Evolutionary conservation across 2,329 filamentous ascomycete genomes (phyloP).

Genomic region (Plenodomus lindquistii): DNA sequence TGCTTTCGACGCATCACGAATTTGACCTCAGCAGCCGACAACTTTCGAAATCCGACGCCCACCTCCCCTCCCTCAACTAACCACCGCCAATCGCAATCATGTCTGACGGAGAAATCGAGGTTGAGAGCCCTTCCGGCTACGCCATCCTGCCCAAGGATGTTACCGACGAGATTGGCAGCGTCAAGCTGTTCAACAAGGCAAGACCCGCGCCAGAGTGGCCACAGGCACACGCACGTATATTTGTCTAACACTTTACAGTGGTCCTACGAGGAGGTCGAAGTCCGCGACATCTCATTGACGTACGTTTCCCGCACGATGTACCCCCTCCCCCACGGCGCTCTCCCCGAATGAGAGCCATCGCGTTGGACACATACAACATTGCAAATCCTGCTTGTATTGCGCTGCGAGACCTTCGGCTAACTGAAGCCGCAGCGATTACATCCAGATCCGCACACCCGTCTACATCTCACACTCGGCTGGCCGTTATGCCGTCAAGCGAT

Average conservation of each 20-base stretch:
- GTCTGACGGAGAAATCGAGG: conserved; percentile 97
- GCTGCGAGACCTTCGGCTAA: conserved; percentile 38
- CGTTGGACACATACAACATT: conserved; percentile 7
- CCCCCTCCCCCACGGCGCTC: conserved; percentile 10
- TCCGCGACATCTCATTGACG: conserved; percentile 99
- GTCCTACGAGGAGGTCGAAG: conserved; percentile 98
- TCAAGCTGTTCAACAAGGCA: conserved; percentile 93
- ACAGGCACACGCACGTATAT: conserved; percentile 5
- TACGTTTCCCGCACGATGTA: conserved; percentile 59
- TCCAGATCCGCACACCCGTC: conserved; percentile 98
- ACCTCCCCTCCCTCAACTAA: conserved; percentile 21
- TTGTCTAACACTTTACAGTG: conserved; percentile 54
- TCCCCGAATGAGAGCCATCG: background rate
- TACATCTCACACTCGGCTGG: conserved; percentile 99
- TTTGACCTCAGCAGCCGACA: conserved; percentile 28
- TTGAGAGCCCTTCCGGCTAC: conserved; percentile 75
- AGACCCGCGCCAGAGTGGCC: conserved; percentile 10
- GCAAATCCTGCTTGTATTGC: conserved; percentile 15
- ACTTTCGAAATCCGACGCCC: conserved; percentile 34
- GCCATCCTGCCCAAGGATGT: conserved; percentile 92
- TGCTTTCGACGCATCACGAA: conserved; percentile 15
- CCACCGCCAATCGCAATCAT: conserved; percentile 56
- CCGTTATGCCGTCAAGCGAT: conserved; percentile 98
- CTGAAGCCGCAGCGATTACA: conserved; percentile 80
- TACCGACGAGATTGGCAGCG: conserved; percentile 81